Percentiles rank a stretch among this genome's conserved stretches.
These are phyloP conservation scores for Termitomyces sp. DNA, from an alignment of 768 basidiomycete genomes.

Conservation along the genomic window DNA sequence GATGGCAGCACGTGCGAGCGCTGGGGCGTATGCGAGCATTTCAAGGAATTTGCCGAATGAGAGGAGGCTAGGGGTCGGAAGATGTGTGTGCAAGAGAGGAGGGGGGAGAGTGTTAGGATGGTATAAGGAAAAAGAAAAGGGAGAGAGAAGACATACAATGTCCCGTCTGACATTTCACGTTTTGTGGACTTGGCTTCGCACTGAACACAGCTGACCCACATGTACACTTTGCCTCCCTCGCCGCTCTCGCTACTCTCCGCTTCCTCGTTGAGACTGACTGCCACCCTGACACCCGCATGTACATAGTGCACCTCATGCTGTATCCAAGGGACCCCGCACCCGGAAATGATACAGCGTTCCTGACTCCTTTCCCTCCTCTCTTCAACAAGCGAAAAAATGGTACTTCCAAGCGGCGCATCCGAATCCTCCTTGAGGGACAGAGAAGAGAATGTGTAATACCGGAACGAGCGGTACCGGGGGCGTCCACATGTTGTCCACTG, in stretches of 20 bases:
- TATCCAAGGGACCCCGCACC: no score
- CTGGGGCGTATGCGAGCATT: constrained; percentile 40
- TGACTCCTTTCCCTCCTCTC: no score
- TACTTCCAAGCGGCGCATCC: neutral
- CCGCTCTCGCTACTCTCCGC: no score
- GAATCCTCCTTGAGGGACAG: no score
- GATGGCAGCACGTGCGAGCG: constrained; percentile 17
- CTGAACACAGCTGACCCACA: neutral
- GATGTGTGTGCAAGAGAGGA: no score
- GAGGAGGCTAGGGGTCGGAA: constrained; percentile 28
- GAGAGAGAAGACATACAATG: constrained; percentile 36
- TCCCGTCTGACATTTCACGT: constrained; percentile 27
- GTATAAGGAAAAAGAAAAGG: neutral
- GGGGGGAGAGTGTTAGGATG: no score
- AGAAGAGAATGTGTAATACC: no score
- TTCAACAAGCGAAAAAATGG: no score
- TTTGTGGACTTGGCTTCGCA: neutral
- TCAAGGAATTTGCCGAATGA: constrained; percentile 58
- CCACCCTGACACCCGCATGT: neutral
- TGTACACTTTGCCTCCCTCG: neutral
- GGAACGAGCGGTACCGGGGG: constrained; percentile 37
- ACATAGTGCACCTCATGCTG: neutral
- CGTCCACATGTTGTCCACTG: constrained; percentile 23
- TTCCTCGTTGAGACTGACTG: no score
- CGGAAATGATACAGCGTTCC: no score